Evolutionary conservation across 176 grass and related monocot species (phyloP), one percentile per base, ranked within the genome.

Genomic region (Dactylis glomerata): DNA sequence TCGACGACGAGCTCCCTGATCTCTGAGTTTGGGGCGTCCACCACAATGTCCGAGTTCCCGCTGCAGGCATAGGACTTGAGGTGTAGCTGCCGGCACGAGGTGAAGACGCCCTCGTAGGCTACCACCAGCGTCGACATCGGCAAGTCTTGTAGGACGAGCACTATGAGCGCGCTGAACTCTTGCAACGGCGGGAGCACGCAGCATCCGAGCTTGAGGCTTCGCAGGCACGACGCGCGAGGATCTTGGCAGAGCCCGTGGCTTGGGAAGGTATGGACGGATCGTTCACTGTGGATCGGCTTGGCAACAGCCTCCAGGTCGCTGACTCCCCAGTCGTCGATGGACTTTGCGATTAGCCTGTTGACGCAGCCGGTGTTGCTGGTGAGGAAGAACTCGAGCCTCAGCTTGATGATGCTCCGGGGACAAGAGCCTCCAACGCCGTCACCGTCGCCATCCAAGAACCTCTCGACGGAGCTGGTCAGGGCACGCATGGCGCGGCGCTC

Each of bases 1-100:
- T 84, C 57, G 2, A 84, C 8, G 10, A 84, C 56, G 30, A 84
- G 82, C 56, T 84, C 70, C 32, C 30, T 75, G 40, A 64, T 84
- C 40, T 63, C 6, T 1, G 70, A 84, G 3, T 11, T 3, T 14
- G 20, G 82, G 42, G 57, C 57, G 11, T 76, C 82, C 22, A 63
- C 56, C 20, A 26, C 13, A 31, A 81, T 3, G 3, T 4, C 12
- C 4, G 4, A 9, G 10, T 24, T 15, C 38, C 20, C 6, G 1
- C n/a, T 16, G 8, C 16, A 45, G 57, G 8, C 9, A 30, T 61
- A 80, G 14, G 40, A 80, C 24, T 31, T 13, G 19, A 80, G 41
- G 72, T 75, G 24, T 10, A 62, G n/a, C 46, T 67, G 59, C 19
- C 1, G 44, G 58, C 78, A 66, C 62, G 7, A 27, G 78, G 62